phyloP scores from a whole-genome alignment of 2,329 filamentous ascomycete species.

The Microdochium bolleyi region DNA sequence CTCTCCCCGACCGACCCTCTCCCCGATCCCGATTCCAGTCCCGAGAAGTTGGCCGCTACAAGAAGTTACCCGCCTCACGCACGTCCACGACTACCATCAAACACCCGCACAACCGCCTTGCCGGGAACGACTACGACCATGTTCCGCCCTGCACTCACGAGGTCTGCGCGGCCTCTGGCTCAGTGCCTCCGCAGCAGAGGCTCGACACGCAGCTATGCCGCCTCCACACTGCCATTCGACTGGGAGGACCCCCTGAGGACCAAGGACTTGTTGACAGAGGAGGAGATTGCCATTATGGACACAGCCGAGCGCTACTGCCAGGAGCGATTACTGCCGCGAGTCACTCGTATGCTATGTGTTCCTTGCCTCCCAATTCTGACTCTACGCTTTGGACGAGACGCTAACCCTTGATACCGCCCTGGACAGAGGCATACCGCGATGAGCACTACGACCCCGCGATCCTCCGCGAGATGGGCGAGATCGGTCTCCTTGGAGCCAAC shows the following conservation, averaged over 20 bases:
- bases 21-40: too few species aligned
- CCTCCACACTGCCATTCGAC: conserved; percentile 47
- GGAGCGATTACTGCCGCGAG: conserved; percentile 75
- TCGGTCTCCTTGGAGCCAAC: conserved; percentile 79
- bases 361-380: too few species aligned
- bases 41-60: too few species aligned
- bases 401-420: too few species aligned
- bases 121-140: not conserved
- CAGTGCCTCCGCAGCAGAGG: not conserved
- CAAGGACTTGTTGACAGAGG: conserved; percentile 73
- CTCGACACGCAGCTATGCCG: not conserved
- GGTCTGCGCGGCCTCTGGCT: not conserved
- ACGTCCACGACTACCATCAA: too few species aligned
- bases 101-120: too few species aligned
- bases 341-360: conserved; percentile 58
- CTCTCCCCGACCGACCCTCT: too few species aligned
- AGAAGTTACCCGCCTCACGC: too few species aligned
- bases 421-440: conserved; percentile 52
- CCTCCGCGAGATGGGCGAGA: conserved; percentile 83
- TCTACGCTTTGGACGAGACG: too few species aligned
- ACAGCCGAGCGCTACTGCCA: conserved; percentile 93
- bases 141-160: not conserved
- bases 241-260: conserved; percentile 85
- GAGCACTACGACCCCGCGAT: conserved; percentile 83
- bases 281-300: conserved; percentile 83